Evolutionary conservation across 306 rosid genomes (phyloP), one percentile per base, ranked within the genome.

Genomic region (Erythrophleum fordii): DNA sequence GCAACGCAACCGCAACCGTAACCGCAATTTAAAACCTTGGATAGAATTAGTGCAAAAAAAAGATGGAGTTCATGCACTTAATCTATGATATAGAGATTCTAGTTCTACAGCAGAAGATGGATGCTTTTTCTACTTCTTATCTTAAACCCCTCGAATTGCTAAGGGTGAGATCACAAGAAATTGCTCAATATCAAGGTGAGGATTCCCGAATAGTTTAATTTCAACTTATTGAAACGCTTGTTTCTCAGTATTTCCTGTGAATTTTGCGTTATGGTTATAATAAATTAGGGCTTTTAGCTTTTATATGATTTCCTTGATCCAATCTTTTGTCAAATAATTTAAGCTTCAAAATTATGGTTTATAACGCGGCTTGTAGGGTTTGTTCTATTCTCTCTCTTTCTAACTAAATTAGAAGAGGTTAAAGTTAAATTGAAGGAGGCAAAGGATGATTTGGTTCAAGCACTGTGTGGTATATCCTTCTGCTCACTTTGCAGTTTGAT

Each of bases 371-470:
- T 42, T 17, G 64, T 79, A 64, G 66, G 70, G 42, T 77, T 80
- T 81, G 46, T 39, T 75, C 52, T 59, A 6, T 37, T 69, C 41
- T 69, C 41, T 35, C 14, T 77, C 77, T 55, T 73, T 51, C 10
- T 73, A 92, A 97, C 81, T 31, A 85, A 88, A 55, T 6, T 91
- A 42, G 79, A 82, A 69, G 89, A 89, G 53, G 65, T 72, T 31
- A 93, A 90, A 88, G 87, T 64, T 60, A 84, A 85, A 69, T 66
- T 93, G 80, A 89, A 91, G 69, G 88, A 89, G 69, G 89, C 90
- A 0, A 98, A 95, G 82, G 98, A 90, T 87, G 93, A 90, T 46
- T 86, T 93, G 86, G 92, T 91, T 35, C 89, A 87, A 87, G 89
- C 97, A 55, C 83, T 89, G 20, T 89, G 93, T 80, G 97, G 97